Percentiles rank a stretch among this genome's conserved stretches.
Evolutionary conservation across 129 eudicot species (phyloP).

Genomic region (Flaveria ramosissima): DNA sequence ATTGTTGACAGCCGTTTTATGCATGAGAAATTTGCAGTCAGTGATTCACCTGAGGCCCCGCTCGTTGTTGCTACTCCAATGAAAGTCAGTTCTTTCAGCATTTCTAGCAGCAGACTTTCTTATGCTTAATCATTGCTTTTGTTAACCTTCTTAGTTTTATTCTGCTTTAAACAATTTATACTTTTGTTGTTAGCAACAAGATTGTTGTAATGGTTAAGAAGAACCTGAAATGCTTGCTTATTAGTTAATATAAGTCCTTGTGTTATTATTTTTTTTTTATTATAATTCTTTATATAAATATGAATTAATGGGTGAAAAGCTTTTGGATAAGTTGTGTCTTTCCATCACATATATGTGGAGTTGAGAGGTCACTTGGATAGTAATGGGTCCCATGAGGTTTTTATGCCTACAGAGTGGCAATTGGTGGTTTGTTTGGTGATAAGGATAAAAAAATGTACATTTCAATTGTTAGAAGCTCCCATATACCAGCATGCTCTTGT

Average conservation of each 20-base stretch:
- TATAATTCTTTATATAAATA: background rate
- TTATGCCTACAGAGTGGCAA: slow-evolving; percentile 25
- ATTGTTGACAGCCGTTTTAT: slow-evolving; percentile 93
- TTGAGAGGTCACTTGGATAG: slow-evolving; percentile 20
- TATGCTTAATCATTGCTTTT: slow-evolving; percentile 37
- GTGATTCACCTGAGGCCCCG: slow-evolving; percentile 97
- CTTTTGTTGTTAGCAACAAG: slow-evolving; percentile 32
- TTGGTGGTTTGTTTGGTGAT: slow-evolving; percentile 29
- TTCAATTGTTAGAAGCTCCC: slow-evolving; percentile 60
- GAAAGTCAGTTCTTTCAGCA: slow-evolving; percentile 96
- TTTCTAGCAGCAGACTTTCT: slow-evolving; percentile 70
- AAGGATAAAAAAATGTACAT: slow-evolving; percentile 50
- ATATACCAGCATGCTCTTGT: slow-evolving; percentile 46
- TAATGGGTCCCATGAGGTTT: slow-evolving; percentile 51
- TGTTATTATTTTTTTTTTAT: background rate
- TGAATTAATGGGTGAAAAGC: slow-evolving; percentile 39
- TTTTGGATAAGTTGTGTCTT: slow-evolving; percentile 45
- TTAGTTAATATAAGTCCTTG: slow-evolving; percentile 16
- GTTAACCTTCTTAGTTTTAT: slow-evolving; percentile 6
- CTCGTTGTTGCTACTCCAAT: slow-evolving; percentile 91
- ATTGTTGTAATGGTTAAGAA: slow-evolving; percentile 40
- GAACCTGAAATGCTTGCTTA: slow-evolving; percentile 37
- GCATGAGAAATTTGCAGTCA: slow-evolving; percentile 91
- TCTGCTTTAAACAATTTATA: slow-evolving; percentile 19
- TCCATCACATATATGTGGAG: slow-evolving; percentile 35